A percentile compares a stretch with the other conserved stretches of the same genome.
Evolutionary conservation across 2,329 filamentous ascomycete genomes (phyloP).

Genomic region (Ambrosiella cleistominuta): DNA sequence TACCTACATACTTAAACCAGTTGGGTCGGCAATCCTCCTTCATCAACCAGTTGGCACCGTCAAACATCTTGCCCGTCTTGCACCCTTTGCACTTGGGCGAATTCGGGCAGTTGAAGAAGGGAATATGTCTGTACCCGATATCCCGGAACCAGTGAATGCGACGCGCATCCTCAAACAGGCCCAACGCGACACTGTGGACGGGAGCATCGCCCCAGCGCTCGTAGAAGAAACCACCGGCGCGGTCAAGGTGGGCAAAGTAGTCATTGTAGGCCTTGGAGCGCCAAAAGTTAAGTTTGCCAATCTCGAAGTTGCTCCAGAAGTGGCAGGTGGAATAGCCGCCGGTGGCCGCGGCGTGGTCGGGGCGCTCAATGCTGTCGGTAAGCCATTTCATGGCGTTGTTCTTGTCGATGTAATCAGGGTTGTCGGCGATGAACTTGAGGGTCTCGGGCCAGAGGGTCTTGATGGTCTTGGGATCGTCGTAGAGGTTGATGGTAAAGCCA

Average conservation of each 20-base stretch:
- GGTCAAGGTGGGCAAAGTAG: conserved; percentile 90
- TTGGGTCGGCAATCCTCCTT: conserved; percentile 87
- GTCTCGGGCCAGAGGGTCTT: conserved; percentile 92
- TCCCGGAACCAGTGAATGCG: conserved; percentile 99
- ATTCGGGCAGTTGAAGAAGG: conserved; percentile 97
- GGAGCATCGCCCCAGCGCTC: conserved; percentile 97
- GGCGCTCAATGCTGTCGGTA: conserved; percentile 57
- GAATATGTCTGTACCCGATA: conserved; percentile 95
- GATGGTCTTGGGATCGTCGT: conserved; percentile 77
- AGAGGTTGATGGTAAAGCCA: conserved; percentile 94
- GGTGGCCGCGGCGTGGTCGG: conserved; percentile 61
- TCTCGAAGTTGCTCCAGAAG: conserved; percentile 99
- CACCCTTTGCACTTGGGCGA: conserved; percentile 85
- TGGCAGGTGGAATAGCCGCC: conserved; percentile 96
- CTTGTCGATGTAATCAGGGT: conserved; percentile 62
- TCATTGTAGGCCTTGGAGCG: conserved; percentile 77
- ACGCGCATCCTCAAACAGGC: conserved; percentile 75
- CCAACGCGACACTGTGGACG: conserved; percentile 84
- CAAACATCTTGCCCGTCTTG: conserved; percentile 70
- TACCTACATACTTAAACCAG: conserved; percentile 92
- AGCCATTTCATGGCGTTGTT: conserved; percentile 84
- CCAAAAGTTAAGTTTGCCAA: conserved; percentile 87
- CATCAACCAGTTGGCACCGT: conserved; percentile 69
- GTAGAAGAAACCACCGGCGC: conserved; percentile 93
- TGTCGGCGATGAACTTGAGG: conserved; percentile 68